These are phyloP conservation scores for Lichtheimia corymbifera DNA, from an alignment of 371 early-diverging fungal genomes.

Conservation along the genomic window DNA sequence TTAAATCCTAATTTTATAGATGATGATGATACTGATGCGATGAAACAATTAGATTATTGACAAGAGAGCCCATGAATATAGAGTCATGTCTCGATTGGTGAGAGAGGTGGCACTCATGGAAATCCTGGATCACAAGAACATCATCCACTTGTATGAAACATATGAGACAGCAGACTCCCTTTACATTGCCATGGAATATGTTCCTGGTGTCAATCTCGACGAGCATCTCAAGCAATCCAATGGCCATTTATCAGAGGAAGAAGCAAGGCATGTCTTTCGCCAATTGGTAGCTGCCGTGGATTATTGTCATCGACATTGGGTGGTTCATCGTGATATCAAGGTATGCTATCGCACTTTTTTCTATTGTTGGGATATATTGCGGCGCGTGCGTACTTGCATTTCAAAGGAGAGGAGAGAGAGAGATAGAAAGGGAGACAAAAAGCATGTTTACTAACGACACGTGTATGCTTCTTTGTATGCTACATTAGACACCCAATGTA, in stretches of 20 bases:
- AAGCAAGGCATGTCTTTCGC: constrained; percentile 67
- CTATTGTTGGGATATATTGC: no score
- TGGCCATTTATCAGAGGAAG: constrained; percentile 50
- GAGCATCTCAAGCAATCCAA: constrained; percentile 59
- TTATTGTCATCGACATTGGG: constrained; percentile 73
- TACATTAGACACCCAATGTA: constrained; percentile 53
- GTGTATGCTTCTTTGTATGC: no score
- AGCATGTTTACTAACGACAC: no score
- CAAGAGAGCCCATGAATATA: constrained; percentile 77
- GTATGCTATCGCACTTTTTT: constrained; percentile 24
- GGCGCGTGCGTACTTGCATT: constrained; percentile 4
- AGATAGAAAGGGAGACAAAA: no score
- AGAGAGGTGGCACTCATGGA: constrained; percentile 91
- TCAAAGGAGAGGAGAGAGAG: not conserved
- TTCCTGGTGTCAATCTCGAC: constrained; percentile 59
- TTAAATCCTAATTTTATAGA: no score
- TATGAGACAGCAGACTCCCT: constrained; percentile 84
- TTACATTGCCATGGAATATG: constrained; percentile 72
- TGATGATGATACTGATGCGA: no score
- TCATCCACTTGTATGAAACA: constrained; percentile 89
- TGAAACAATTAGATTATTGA: constrained; percentile 64
- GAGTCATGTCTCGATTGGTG: constrained; percentile 75
- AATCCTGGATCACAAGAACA: constrained; percentile 78
- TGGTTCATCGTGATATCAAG: constrained; percentile 84
- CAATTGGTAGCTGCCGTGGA: constrained; percentile 72